Base-by-base conservation (phyloP, 129 eudicot species). In the Solidago caesia region DNA sequence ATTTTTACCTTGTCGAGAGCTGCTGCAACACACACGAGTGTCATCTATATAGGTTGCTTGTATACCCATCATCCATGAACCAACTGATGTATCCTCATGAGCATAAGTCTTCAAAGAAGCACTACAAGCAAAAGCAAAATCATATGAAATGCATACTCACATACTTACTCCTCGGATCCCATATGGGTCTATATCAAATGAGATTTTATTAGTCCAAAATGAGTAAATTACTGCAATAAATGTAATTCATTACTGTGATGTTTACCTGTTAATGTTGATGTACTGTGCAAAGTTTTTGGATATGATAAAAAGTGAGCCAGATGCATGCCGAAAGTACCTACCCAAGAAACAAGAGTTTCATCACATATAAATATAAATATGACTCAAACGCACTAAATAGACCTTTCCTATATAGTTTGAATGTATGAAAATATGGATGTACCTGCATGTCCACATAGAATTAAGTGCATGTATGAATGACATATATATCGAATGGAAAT, bases 21-120 rank as follows among this genome's bases (percentile, higher is more conserved):
- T 80, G 71, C 90, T 83, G 44, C 97, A 95, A 76, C 99, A 95
- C n/a, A 91, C 86, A 29, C 87, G 93, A 59, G 75, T 84, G 47
- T 95, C 97, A 39, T 95, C 99, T 73, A 85, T 91, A 69, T 95
- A 91, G 26, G 96, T 91, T 71, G 99, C 86, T 78, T 88, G 87
- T 33, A 94, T 74, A 44, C 97, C 96, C 89, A 91, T 88, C 97
- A 95, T 95, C 97, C 99, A 95, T 27, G 99, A 95, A 4, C 97
- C 96, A 5, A 95, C 86, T 43, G 96, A 88, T 66, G 82, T 82
- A 77, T 95, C 99, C 52, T 95, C 96, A 71, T 85, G 87, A 5
- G 99, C 97, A 73, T 88, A 91, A 42, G 83, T 82, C 89, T 95
- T 95, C 57, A 95, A 75, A 58, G 96, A 91, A 53, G 86, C 93